Evolutionary conservation across 2,329 filamentous ascomycete species (phyloP), one percentile per base, ranked within the genome.

Genomic region (Acrodontium crateriforme): DNA sequence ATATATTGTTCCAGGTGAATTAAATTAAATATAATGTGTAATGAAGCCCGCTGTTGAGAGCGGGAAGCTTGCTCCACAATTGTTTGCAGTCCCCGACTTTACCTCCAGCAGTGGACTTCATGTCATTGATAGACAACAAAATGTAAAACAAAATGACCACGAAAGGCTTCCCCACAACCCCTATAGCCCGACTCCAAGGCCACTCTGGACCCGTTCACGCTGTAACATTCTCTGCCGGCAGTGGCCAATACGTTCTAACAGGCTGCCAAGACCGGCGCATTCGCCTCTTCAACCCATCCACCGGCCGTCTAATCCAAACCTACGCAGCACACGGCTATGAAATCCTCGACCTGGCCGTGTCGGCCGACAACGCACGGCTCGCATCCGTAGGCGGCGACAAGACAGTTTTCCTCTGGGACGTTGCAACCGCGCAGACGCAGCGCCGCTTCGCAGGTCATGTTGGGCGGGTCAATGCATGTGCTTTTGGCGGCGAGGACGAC

Each of bases 281-380:
- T 51, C 76, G 85, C 31, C 75, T 94, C 21, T 91, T 84, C 62
- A 93, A 93, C 55, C 78, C 79, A 2, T 45, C 53, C 12, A 49
- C 50, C 8, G 33, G 41, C 7, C 42, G 41, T 2, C 74, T 89
- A 3, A 82, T 98, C 48, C 85, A 94, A 56, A 80, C 74, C 18
- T 98, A 93, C 59, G 63, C 74, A 18, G 82, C 80, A 2, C 89
- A 98, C 57, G 85, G 83, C 41, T 93, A 98, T 60, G 79, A 85
- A 43, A 78, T 98, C 6, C 74, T 94, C 35, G 79, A 81, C 40
- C 65, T 98, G 20, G 65, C 70, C 28, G 78, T 94, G 27, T 53
- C 62, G 11, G 49, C 61, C 14, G 77, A 83, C 58, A 98, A 98
- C 55, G 70, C 82, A 40, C 73, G 73, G 23, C 94, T 98, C 53